Evolutionary conservation across 2,329 filamentous ascomycete species (phyloP).

Genomic region (Aspergillus thermomutatus): DNA sequence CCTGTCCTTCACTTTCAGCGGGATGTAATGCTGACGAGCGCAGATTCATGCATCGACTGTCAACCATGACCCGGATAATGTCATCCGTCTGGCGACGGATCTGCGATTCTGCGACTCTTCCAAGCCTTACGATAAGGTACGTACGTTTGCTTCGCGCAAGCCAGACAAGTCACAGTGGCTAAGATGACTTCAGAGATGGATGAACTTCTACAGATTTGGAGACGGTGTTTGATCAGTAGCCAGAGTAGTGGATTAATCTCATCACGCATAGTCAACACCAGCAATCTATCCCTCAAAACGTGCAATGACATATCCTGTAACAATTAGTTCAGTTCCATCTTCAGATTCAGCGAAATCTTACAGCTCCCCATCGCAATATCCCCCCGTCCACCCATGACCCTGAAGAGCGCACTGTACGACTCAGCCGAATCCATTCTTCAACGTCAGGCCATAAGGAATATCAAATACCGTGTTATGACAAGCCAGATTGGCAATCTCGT

Average conservation of each 20-base stretch:
- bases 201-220: constrained; percentile 36
- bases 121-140: constrained; percentile 48
- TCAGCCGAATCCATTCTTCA: neutral
- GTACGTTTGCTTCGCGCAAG: neutral
- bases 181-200: constrained; percentile 32
- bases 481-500: constrained; percentile 8
- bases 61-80: constrained; percentile 51
- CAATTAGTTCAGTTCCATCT: neutral
- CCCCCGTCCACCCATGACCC: constrained; percentile 13
- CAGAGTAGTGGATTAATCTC: neutral
- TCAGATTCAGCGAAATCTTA: neutral
- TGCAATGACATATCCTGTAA: constrained; percentile 15
- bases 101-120: constrained; percentile 54
- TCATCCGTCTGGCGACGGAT: constrained; percentile 56
- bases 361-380: constrained; percentile 13
- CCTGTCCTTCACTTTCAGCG: no score
- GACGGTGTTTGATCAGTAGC: constrained; percentile 27
- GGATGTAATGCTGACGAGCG: neutral
- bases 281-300: neutral
- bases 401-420: constrained; percentile 9
- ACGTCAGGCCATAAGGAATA: no score
- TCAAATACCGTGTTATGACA: constrained; percentile 11
- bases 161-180: neutral
- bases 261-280: neutral
- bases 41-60: constrained; percentile 58